Evolutionary conservation across 2,329 filamentous ascomycete genomes (phyloP), one percentile per base, ranked within the genome.

Genomic region (Nemania serpens): DNA sequence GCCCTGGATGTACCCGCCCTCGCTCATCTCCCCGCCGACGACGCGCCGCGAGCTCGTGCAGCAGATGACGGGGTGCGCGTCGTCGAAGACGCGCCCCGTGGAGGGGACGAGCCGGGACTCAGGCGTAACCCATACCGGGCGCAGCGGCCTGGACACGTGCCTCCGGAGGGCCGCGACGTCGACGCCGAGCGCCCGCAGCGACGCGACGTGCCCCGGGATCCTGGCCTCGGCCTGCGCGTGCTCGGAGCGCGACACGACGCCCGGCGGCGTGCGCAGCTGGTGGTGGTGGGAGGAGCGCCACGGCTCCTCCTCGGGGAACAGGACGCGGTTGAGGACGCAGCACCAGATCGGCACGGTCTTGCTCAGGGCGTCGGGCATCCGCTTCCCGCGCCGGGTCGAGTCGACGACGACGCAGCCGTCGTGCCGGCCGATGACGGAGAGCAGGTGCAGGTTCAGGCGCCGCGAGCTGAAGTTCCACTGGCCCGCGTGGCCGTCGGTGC

Each of bases 271-370:
- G 22, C 25, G 83, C 7, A 98, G 81, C 1, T 75, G 68, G 69
- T 88, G 68, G 69, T 88, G 81, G 1, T 29, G 25, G 36, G 11
- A 12, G 11, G 4, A 5, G 36, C 36, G 3, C 36, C 15, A n/a
- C 36, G 22, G 60, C 5, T 45, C 66, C 67, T 51, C 65, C 73
- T 9, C 76, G 0, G 90, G 89, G 73, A 97, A 96, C 4, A 98
- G 78, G 2, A 87, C 80, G 48, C 84, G 82, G 76, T 98, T 98
- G 69, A 97, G 77, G 17, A 97, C 91, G 63, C 89, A 86, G 75
- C 91, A 93, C 95, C 95, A 99, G 64, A 97, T 91, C 1, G 95
- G 94, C 25, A 98, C 82, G 0, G 95, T 98, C 75, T 97, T 97
- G 69, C 90, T 92, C 17, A 99, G 82, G 15, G 95, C 93, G 77